Evolutionary conservation across 305 asterid genomes (phyloP), one percentile per base, ranked within the genome.

Genomic region (Fraxinus baroniana): DNA sequence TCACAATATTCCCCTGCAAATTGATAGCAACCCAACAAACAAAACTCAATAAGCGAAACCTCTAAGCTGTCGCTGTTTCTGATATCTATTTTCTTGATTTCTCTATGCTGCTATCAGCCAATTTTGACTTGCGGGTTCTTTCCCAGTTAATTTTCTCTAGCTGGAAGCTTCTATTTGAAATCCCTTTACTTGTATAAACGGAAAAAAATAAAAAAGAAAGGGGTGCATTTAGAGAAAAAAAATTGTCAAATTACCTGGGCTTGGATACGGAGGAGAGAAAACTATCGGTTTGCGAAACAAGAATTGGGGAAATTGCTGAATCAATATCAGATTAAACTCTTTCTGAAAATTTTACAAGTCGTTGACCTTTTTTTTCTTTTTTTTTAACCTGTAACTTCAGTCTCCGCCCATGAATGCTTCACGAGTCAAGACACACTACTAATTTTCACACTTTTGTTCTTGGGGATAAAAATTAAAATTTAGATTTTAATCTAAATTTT

Each of bases 41-140:
- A 66, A 66, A 64, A 66, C 74, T 66, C 74, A 66, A 12, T 66
- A 66, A 66, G 5, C 36, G 36, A 3, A 24, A 66, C 7, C 74
- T 24, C 32, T 64, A 64, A 64, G 72, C 33, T n/a, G 30, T 20
- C 22, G 7, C 64, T 15, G 22, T 15, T 55, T 20, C 64, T 55
- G 18, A 55, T 55, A 55, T 17, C n/a, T 44, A 12, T 62, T 18
- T 20, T 20, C 72, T 62, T 62, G 72, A 20, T 66, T 22, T 3
- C 74, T 24, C n/a, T 24, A 10, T 66, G 74, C 74, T 26, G 74
- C 74, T 66, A 66, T 66, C 74, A 66, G 74, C 74, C 37, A 66
- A 66, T 66, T 66, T 66, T 66, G 74, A 66, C 74, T 66, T 24
- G 13, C 4, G 74, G 20, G 18, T 20, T 26, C 74, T 24, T 28